phyloP scores from a whole-genome alignment of 495 filamentous ascomycete genomes.

The Darksidea phi region DNA sequence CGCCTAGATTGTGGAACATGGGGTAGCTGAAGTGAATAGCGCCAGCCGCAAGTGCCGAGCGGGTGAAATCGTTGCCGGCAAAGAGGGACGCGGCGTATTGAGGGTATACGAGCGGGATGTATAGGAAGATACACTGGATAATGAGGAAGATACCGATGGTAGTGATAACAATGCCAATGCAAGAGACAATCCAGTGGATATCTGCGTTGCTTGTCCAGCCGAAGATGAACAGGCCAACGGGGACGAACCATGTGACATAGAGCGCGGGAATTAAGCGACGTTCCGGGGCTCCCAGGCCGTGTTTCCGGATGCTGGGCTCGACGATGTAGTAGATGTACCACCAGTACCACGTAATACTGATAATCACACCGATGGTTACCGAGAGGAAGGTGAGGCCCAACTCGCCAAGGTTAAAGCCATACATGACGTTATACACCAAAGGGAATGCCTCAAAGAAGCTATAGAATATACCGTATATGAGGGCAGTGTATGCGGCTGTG shows the following conservation, averaged over 20 bases:
- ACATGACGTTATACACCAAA: constrained; percentile 64
- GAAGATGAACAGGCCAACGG: constrained; percentile 63
- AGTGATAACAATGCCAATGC: constrained; percentile 60
- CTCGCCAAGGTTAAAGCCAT: constrained; percentile 61
- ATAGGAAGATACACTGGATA: constrained; percentile 65
- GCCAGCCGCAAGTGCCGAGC: constrained; percentile 56
- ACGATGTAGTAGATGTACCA: constrained; percentile 53
- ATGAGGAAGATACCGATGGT: constrained; percentile 52
- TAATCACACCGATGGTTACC: constrained; percentile 56
- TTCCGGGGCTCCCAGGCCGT: constrained; percentile 54
- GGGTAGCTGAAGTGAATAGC: constrained; percentile 58
- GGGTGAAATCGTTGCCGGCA: constrained; percentile 61
- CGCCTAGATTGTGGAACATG: constrained; percentile 58
- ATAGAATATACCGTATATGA: constrained; percentile 69
- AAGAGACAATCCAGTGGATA: constrained; percentile 62
- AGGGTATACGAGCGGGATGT: constrained; percentile 61
- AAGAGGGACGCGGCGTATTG: constrained; percentile 62
- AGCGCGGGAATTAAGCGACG: constrained; percentile 57
- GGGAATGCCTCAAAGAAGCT: constrained; percentile 74
- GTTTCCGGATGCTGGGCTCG: constrained; percentile 49
- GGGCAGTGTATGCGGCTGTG: constrained; percentile 60
- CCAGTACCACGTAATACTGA: constrained; percentile 55
- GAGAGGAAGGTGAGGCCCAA: constrained; percentile 65
- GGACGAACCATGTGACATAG: constrained; percentile 52
- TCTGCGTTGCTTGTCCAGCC: constrained; percentile 57